Percentiles rank a stretch among this genome's conserved stretches.
phyloP scores from a whole-genome alignment of 768 basidiomycete genomes.

The Obba rivulosa region DNA sequence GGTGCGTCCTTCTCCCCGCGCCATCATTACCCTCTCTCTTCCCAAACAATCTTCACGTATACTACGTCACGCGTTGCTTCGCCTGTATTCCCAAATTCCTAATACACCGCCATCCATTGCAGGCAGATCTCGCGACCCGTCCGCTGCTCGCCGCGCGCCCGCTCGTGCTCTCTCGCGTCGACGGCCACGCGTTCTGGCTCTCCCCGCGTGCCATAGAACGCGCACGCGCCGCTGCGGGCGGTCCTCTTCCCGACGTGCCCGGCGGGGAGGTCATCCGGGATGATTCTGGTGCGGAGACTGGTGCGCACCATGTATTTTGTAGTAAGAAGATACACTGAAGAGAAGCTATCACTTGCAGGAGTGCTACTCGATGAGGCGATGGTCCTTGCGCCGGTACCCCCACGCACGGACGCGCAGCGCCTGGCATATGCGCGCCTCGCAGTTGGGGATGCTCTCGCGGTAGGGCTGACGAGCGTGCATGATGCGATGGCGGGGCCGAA shows the following conservation, averaged over 20 bases:
- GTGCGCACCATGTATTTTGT: constrained; percentile 28
- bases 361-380: constrained; percentile 89
- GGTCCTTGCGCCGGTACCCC: constrained; percentile 61
- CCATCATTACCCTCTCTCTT: not conserved
- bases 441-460: constrained; percentile 61
- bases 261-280: constrained; percentile 75
- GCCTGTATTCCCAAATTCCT: not conserved
- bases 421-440: constrained; percentile 61
- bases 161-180: constrained; percentile 72
- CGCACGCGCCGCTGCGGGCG: constrained; percentile 44
- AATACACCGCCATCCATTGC: not conserved
- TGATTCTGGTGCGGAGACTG: constrained; percentile 58
- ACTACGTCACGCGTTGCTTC: not conserved
- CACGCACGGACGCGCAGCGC: constrained; percentile 51
- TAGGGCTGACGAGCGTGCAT: constrained; percentile 83
- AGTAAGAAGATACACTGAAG: not conserved
- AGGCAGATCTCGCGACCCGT: constrained; percentile 74
- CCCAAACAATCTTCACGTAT: not conserved
- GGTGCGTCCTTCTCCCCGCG: constrained; percentile 31
- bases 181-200: constrained; percentile 86
- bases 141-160: constrained; percentile 60
- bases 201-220: constrained; percentile 67
- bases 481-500: constrained; percentile 60
- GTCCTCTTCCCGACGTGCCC: constrained; percentile 5
- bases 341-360: constrained; percentile 30